A percentile compares a stretch with the other conserved stretches of the same genome.
Evolutionary conservation across 1,284 basidiomycete genomes (phyloP).

Genomic region (Stereum hirsutum): DNA sequence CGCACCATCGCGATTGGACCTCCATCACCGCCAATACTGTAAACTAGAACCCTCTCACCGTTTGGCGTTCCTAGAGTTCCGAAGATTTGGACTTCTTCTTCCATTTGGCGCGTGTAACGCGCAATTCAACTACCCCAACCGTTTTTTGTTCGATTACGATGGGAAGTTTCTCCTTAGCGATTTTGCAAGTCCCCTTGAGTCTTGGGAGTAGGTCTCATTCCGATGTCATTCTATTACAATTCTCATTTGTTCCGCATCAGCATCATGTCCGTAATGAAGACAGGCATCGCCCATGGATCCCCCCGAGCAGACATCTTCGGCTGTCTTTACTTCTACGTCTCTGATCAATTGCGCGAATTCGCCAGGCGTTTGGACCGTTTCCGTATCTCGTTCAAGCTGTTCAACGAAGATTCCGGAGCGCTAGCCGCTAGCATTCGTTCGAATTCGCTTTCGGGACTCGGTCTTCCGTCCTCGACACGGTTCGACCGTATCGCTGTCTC

Average conservation of each 20-base stretch:
- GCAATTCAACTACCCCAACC: slow-evolving; percentile 27
- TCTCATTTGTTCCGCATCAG: neutral
- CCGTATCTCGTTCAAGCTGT: slow-evolving; percentile 21
- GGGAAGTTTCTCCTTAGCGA: slow-evolving; percentile 22
- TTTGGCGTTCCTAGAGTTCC: slow-evolving; percentile 26
- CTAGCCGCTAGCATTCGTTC: slow-evolving; percentile 18
- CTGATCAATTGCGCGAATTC: slow-evolving; percentile 26
- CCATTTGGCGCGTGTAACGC: slow-evolving; percentile 28
- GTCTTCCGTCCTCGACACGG: slow-evolving; percentile 14
- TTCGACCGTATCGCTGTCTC: slow-evolving; percentile 38
- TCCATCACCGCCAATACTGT: slow-evolving; percentile 20
- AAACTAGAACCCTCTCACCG: slow-evolving; percentile 27
- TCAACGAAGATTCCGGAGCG: slow-evolving; percentile 16
- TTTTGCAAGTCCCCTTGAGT: slow-evolving; percentile 22
- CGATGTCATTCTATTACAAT: too few relatives aligned
- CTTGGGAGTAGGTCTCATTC: slow-evolving; percentile 35
- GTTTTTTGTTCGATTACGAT: slow-evolving; percentile 23
- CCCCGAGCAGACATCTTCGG: slow-evolving; percentile 30
- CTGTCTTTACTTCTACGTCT: slow-evolving; percentile 34
- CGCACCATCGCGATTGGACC: slow-evolving; percentile 23
- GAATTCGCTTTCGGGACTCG: slow-evolving; percentile 11
- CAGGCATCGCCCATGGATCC: slow-evolving; percentile 24
- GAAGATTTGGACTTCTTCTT: slow-evolving; percentile 29
- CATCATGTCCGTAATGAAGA: slow-evolving; percentile 15
- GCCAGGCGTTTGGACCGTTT: slow-evolving; percentile 22